Percentiles rank a stretch among this genome's conserved stretches.
phyloP scores from a whole-genome alignment of 2,329 filamentous ascomycete genomes.

The Fusarium neocosmosporiellum region DNA sequence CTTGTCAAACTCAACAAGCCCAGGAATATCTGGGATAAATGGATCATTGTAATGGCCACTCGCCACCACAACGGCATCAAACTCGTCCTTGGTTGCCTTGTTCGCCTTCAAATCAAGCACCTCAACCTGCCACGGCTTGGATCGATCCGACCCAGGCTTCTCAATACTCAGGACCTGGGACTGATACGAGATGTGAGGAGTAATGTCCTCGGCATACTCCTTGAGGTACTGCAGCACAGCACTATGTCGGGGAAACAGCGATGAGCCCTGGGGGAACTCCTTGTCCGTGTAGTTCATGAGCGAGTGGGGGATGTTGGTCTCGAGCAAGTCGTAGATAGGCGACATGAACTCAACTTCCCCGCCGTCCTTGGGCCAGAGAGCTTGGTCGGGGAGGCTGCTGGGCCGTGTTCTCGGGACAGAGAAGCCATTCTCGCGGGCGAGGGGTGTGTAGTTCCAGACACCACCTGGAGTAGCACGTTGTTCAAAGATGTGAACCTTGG shows the following conservation, averaged over 20 bases:
- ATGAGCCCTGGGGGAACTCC: conserved; percentile 65
- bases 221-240: conserved; percentile 74
- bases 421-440: conserved; percentile 41
- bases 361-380: conserved; percentile 42
- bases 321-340: conserved; percentile 75
- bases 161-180: conserved; percentile 67
- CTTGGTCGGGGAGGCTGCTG: conserved; percentile 56
- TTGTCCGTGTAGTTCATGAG: conserved; percentile 78
- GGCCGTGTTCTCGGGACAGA: conserved; percentile 47
- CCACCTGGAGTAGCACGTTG: conserved; percentile 74
- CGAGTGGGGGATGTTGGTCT: conserved; percentile 80
- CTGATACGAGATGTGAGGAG: conserved; percentile 67
- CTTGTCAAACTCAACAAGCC: conserved; percentile 64
- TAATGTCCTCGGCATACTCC: conserved; percentile 70
- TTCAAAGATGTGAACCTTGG: conserved; percentile 75
- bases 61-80: conserved; percentile 72
- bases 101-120: conserved; percentile 45
- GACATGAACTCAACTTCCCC: conserved; percentile 68
- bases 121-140: conserved; percentile 58
- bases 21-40: conserved; percentile 66
- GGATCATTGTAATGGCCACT: conserved; percentile 73
- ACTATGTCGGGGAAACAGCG: conserved; percentile 75
- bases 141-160: conserved; percentile 25
- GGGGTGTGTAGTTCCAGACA: conserved; percentile 74
- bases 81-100: conserved; percentile 48